phyloP scores from a whole-genome alignment of 108 stramenopile genomes.

The Nitzschia sp. region DNA sequence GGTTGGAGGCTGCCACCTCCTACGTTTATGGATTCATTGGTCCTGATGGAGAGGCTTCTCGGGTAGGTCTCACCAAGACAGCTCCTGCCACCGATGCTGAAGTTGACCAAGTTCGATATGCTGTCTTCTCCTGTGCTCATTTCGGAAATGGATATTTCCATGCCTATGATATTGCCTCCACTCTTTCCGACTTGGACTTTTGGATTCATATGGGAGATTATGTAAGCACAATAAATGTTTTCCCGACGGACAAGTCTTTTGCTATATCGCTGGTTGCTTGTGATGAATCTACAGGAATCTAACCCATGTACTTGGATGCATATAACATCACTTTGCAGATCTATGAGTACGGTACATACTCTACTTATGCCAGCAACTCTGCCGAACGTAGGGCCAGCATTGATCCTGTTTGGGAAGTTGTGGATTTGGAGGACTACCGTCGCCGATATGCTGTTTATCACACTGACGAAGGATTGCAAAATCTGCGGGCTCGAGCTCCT shows the following conservation, averaged over 20 bases:
- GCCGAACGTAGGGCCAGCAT: constrained; percentile 4
- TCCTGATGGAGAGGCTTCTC: constrained; percentile 2
- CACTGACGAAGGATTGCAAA: constrained; percentile 30
- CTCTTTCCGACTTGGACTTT: constrained; percentile 27
- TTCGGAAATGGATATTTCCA: constrained; percentile 39
- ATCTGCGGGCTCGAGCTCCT: constrained; percentile 29
- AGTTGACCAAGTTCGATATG: constrained; percentile 25
- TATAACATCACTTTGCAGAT: neutral
- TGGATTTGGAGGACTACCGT: constrained; percentile 31
- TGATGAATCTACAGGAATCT: too few species aligned
- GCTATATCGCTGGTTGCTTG: too few species aligned
- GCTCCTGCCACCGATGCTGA: constrained; percentile 23
- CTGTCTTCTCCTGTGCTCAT: constrained; percentile 31
- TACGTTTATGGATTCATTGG: constrained; percentile 34
- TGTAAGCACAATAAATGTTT: neutral
- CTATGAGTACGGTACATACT: constrained; percentile 27
- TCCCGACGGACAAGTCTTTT: too few species aligned
- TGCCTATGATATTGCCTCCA: constrained; percentile 36
- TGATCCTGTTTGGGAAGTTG: constrained; percentile 28
- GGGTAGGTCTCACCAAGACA: constrained; percentile 31
- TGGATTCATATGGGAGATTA: constrained; percentile 40
- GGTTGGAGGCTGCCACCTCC: constrained; percentile 11
- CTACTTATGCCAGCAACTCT: constrained; percentile 19
- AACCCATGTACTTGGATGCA: neutral
- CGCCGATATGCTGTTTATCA: constrained; percentile 19